phyloP scores from a whole-genome alignment of 257 asterid genomes.

The Solanum chmielewskii region DNA sequence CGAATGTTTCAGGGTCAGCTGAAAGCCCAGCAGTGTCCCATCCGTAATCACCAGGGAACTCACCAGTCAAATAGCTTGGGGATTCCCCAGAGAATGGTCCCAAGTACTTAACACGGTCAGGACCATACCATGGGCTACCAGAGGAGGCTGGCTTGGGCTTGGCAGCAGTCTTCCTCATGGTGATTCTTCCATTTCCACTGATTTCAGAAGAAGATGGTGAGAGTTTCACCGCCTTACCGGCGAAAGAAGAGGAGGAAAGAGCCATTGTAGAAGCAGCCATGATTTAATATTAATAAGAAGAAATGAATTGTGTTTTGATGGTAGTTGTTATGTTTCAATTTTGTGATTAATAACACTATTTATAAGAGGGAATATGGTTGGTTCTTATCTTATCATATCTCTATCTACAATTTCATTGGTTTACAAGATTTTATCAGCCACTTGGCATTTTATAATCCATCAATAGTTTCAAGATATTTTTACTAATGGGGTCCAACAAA shows the following conservation, averaged over 20 bases:
- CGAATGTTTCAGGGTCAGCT: slow-evolving; percentile 31
- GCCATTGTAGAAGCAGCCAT: slow-evolving; percentile 60
- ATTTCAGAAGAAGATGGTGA: slow-evolving; percentile 23
- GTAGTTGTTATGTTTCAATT: not conserved
- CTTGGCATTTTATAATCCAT: not conserved
- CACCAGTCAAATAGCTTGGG: slow-evolving; percentile 34
- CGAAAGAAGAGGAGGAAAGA: slow-evolving; percentile 42
- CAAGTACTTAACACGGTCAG: slow-evolving; percentile 21
- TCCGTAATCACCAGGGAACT: slow-evolving; percentile 45
- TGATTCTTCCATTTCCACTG: slow-evolving; percentile 12
- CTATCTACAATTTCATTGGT: not conserved
- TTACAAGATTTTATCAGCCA: not conserved
- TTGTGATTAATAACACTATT: not conserved
- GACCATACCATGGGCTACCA: slow-evolving; percentile 31
- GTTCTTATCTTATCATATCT: not conserved
- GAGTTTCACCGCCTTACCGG: slow-evolving; percentile 36
- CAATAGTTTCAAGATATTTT: not conserved
- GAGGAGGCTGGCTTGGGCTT: slow-evolving; percentile 20
- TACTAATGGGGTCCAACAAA: not conserved
- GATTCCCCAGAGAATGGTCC: slow-evolving; percentile 38
- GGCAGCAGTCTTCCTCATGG: slow-evolving; percentile 28
- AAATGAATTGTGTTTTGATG: not conserved
- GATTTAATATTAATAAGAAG: not conserved
- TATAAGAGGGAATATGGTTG: not conserved
- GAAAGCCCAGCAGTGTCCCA: slow-evolving; percentile 50